Conservation (phyloP, 169 alveolate genomes). For the Cryptosporidium meleagridis region DNA sequence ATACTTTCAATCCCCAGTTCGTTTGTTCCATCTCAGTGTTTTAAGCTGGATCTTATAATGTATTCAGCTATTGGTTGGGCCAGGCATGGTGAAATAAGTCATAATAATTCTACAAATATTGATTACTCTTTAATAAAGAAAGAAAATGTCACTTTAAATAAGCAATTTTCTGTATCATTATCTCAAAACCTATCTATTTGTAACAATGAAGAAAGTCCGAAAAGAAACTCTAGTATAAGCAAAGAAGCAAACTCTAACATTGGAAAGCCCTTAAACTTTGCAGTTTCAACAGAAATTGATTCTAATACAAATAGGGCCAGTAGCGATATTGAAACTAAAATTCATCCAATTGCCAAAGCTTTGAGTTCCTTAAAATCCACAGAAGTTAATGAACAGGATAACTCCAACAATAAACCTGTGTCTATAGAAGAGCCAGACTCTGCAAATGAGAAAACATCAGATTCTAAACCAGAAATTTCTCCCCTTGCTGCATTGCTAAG, state of each 20-base stretch:
- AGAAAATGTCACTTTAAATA: background rate
- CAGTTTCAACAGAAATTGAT: background rate
- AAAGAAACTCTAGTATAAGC: background rate
- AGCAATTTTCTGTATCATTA: slow-evolving; percentile 10
- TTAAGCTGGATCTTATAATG: slow-evolving; percentile 38
- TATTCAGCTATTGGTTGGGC: slow-evolving; percentile 61
- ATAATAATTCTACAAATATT: background rate
- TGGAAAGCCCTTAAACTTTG: background rate
- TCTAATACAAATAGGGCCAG: background rate
- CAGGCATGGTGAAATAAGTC: slow-evolving; percentile 5
- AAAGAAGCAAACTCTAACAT: background rate
- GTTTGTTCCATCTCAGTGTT: slow-evolving; percentile 20
- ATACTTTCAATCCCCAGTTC: slow-evolving; percentile 29
- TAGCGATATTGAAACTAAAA: background rate
- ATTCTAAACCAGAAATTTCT: slow-evolving; percentile 21
- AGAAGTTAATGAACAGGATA: background rate
- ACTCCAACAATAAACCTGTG: background rate
- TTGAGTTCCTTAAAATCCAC: background rate
- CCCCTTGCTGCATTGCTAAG: slow-evolving; percentile 5
- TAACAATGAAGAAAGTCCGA: background rate
- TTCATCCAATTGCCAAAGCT: background rate
- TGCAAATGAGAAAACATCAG: background rate
- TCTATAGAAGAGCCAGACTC: background rate
- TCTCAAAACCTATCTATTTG: slow-evolving; percentile 16
- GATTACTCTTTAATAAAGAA: background rate